A percentile compares a stretch with the other conserved stretches of the same genome.
These are phyloP conservation scores for Pluteus cervinus DNA, from an alignment of 768 basidiomycete genomes.

Conservation along the genomic window DNA sequence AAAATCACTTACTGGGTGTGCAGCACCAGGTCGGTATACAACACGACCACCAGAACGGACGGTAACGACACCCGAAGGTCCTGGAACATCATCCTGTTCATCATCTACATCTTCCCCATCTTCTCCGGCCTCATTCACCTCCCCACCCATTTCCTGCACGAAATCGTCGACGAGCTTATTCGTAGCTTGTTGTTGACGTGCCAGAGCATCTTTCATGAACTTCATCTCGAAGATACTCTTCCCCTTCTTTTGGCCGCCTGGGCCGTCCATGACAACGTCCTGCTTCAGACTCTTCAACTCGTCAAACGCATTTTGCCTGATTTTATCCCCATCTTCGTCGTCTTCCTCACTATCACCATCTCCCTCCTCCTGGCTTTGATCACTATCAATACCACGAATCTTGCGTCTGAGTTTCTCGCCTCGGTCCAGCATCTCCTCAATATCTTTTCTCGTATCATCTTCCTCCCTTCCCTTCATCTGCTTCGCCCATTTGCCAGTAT, in stretches of 20 bases:
- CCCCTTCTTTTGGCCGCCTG: constrained; percentile 31
- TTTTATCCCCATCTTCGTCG: constrained; percentile 39
- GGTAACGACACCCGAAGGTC: constrained; percentile 33
- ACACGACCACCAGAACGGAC: constrained; percentile 66
- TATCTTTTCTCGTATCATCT: constrained; percentile 57
- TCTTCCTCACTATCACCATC: constrained; percentile 40
- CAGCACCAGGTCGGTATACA: constrained; percentile 51
- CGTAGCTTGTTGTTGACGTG: constrained; percentile 51
- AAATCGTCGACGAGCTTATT: constrained; percentile 69
- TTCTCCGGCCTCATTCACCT: constrained; percentile 17
- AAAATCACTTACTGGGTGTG: constrained; percentile 18
- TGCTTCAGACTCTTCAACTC: constrained; percentile 54
- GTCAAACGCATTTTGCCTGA: constrained; percentile 70
- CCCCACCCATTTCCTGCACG: constrained; percentile 55
- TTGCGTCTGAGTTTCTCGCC: constrained; percentile 74
- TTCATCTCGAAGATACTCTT: constrained; percentile 93
- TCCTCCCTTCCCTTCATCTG: constrained; percentile 54
- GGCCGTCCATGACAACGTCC: constrained; percentile 18
- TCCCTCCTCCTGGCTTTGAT: constrained; percentile 47
- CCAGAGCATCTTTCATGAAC: constrained; percentile 94
- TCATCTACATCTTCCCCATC: constrained; percentile 24
- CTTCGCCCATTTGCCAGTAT: constrained; percentile 84
- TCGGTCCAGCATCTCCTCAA: constrained; percentile 80
- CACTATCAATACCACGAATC: constrained; percentile 62
- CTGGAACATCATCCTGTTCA: constrained; percentile 12